Conservation (phyloP, 371 early-diverging fungal species). For the Smittium culicis region DNA sequence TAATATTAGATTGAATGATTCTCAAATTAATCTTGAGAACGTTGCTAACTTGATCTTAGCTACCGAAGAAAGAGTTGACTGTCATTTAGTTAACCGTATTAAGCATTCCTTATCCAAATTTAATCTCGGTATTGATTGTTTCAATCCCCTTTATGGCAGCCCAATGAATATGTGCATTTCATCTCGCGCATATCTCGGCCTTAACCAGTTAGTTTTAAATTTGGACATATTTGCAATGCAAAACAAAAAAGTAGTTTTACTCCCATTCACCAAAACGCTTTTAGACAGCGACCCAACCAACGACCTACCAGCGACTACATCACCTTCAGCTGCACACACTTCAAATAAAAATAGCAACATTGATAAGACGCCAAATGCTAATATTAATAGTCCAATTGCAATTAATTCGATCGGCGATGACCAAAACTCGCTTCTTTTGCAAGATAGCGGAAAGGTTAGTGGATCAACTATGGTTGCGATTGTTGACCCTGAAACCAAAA, state of each 20-base stretch:
- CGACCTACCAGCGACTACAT: too few relatives aligned
- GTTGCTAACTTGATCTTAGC: constrained; percentile 57
- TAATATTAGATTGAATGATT: constrained; percentile 13
- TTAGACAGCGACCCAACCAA: background rate
- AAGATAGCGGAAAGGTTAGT: constrained; percentile 61
- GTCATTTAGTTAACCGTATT: constrained; percentile 27
- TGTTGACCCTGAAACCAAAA: constrained; percentile 56
- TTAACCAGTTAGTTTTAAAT: background rate
- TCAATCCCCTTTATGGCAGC: constrained; percentile 60
- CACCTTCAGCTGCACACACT: background rate
- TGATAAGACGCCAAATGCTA: too few relatives aligned
- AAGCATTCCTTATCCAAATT: constrained; percentile 37
- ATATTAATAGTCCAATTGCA: too few relatives aligned
- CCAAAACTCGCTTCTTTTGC: constrained; percentile 42
- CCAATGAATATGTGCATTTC: constrained; percentile 62
- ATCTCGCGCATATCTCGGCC: constrained; percentile 60
- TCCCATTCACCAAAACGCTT: background rate
- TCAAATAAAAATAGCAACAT: background rate
- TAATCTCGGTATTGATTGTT: constrained; percentile 45
- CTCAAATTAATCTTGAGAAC: constrained; percentile 37
- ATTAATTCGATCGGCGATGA: too few relatives aligned
- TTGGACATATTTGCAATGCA: constrained; percentile 1
- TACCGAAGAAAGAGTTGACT: constrained; percentile 47
- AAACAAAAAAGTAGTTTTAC: background rate
- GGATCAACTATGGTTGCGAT: constrained; percentile 71